A percentile compares a stretch with the other conserved stretches of the same genome.
Evolutionary conservation across 768 basidiomycete species (phyloP).

Genomic region (Tulasnella sp.): DNA sequence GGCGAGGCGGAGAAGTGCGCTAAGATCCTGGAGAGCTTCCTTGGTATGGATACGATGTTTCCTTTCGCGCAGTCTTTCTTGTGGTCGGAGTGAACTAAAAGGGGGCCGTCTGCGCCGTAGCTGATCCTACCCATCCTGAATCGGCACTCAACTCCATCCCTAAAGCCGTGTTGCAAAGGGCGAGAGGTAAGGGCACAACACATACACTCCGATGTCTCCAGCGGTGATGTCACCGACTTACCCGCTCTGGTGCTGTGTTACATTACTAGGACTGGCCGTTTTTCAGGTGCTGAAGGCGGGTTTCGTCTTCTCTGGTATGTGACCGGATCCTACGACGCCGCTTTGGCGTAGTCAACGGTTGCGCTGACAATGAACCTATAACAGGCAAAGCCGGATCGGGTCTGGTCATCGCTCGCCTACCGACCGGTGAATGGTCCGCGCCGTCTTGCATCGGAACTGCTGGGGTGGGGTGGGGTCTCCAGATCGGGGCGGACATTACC

Average conservation of each 20-base stretch:
- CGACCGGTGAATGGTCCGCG: constrained; percentile 96
- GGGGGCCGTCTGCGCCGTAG: constrained; percentile 48
- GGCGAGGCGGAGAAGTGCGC: constrained; percentile 95
- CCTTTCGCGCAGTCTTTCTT: not conserved
- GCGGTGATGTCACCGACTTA: not conserved
- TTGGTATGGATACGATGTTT: constrained; percentile 56
- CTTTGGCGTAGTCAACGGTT: not conserved
- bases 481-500: constrained; percentile 93
- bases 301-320: constrained; percentile 35
- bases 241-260: not conserved
- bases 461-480: constrained; percentile 91
- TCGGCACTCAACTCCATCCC: constrained; percentile 94
- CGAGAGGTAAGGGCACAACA: constrained; percentile 65
- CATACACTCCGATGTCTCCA: not conserved
- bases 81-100: not conserved
- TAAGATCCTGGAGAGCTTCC: constrained; percentile 84
- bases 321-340: not conserved
- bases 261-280: constrained; percentile 93
- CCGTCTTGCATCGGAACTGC: constrained; percentile 97
- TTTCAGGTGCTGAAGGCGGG: constrained; percentile 77
- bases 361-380: constrained; percentile 66
- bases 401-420: constrained; percentile 86
- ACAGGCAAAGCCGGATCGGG: constrained; percentile 94
- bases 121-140: constrained; percentile 82
- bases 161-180: constrained; percentile 85